phyloP scores from a whole-genome alignment of 2,329 filamentous ascomycete species.

The Ophiostoma piceae region DNA sequence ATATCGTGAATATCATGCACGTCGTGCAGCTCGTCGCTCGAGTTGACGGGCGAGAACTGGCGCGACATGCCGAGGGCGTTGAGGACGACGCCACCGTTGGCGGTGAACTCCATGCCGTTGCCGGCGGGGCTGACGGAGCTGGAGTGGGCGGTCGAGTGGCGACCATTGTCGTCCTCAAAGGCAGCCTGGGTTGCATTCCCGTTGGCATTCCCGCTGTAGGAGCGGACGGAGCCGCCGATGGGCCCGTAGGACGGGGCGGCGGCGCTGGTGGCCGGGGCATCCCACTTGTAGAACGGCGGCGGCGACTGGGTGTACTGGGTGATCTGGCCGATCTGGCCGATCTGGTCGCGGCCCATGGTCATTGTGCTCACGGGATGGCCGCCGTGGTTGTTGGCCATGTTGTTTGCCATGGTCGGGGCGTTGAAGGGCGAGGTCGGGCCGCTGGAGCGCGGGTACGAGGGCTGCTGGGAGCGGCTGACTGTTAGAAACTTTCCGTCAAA shows the following conservation, averaged over 20 bases:
- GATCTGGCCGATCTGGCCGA: background rate
- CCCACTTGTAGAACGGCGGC: constrained; percentile 23
- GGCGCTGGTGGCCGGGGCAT: constrained; percentile 23
- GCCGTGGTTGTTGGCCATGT: constrained; percentile 37
- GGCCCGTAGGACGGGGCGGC: constrained; percentile 25
- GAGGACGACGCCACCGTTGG: background rate
- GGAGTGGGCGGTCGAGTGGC: background rate
- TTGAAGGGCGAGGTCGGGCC: constrained; percentile 28
- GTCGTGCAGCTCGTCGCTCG: constrained; percentile 8
- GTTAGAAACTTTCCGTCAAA: constrained; percentile 13
- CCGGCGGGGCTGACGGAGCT: background rate
- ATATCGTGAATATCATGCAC: background rate
- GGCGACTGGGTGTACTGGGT: constrained; percentile 25
- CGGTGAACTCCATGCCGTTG: background rate
- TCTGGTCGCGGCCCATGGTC: background rate
- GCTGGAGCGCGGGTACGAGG: constrained; percentile 39
- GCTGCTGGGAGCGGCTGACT: constrained; percentile 36
- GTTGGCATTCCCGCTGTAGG: constrained; percentile 26
- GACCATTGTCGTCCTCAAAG: background rate
- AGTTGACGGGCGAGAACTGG: constrained; percentile 13
- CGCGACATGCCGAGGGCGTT: constrained; percentile 9
- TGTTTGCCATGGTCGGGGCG: constrained; percentile 30
- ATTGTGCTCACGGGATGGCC: constrained; percentile 23
- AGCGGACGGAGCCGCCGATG: constrained; percentile 24
- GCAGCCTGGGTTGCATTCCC: constrained; percentile 32